Evolutionary conservation across 768 basidiomycete genomes (phyloP), one percentile per base, ranked within the genome.

Genomic region (Rubroboletus pulcherrimus): DNA sequence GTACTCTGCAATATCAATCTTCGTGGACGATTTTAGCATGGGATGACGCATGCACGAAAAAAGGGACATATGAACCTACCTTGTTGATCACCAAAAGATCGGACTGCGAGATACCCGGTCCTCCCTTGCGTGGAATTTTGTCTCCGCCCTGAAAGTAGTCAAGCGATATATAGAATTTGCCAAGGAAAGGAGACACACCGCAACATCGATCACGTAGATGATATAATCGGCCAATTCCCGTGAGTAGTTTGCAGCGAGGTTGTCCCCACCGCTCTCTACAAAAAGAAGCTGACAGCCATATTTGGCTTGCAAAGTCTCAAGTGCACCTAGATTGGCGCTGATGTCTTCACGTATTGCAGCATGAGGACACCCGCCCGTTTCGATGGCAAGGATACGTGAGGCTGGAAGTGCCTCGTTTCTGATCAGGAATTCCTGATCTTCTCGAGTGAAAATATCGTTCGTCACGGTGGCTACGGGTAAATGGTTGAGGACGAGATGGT

Each of bases 381-480:
- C 97, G 58, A 99, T 98, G 1, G 96, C 95, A 19, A 91, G 83
- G 63, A 99, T 98, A 33, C 93, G 91, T 26, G 81, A 80, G 4
- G 85, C 71, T 0, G 91, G 88, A 7, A 99, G 82, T 0, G 96
- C 96, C 54, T 87, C 82, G 74, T 98, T 92, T 65, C 83, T 86
- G 66, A 99, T 96, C 37, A 99, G 76, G 72, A 99, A 99, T 65
- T 98, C 96, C 70, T 97, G 94, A 67, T 98, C 96, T 71, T 98
- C 96, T 21, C 89, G 81, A 35, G 96, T 99, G 74, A 99, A 99
- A 69, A 99, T 99, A 73, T 99, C 96, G 73, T 99, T 99, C n/a
- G 96, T 99, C 14, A 96, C 93, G 2, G 93, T 93, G 34, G 92
- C 95, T 93, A 33, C 10, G 49, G 57, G 41, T 50, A 57, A 53